Percentiles rank a stretch among this genome's conserved stretches.
These are phyloP conservation scores for Trypanosoma boissoni DNA, from an alignment of 208 protist species.

Conservation along the genomic window DNA sequence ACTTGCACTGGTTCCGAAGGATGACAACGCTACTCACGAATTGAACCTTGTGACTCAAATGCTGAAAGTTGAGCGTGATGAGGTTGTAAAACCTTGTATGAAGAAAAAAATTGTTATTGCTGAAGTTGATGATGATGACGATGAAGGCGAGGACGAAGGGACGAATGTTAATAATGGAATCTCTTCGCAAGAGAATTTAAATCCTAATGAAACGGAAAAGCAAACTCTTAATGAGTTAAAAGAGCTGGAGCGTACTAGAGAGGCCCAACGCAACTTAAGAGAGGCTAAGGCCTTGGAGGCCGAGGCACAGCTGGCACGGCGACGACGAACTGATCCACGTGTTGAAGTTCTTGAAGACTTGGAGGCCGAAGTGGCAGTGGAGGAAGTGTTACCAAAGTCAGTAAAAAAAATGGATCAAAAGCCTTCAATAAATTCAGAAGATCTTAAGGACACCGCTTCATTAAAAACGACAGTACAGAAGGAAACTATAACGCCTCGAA, in stretches of 20 bases:
- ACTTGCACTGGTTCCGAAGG: constrained; percentile 68
- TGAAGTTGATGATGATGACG: constrained; percentile 85
- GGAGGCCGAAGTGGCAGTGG: constrained; percentile 18
- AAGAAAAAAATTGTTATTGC: constrained; percentile 84
- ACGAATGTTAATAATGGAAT: constrained; percentile 7
- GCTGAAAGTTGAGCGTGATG: constrained; percentile 56
- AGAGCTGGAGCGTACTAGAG: constrained; percentile 33
- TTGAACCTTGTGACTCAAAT: constrained; percentile 73
- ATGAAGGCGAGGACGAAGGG: constrained; percentile 25
- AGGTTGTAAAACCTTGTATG: constrained; percentile 7
- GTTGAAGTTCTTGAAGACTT: constrained; percentile 79
- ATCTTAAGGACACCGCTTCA: not conserved
- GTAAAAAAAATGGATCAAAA: not conserved
- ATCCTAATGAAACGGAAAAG: constrained; percentile 21
- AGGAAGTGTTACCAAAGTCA: not conserved
- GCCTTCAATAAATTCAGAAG: not conserved
- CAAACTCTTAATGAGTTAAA: constrained; percentile 43
- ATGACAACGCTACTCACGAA: constrained; percentile 64
- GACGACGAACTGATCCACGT: constrained; percentile 39
- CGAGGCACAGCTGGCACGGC: constrained; percentile 28
- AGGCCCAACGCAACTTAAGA: constrained; percentile 28
- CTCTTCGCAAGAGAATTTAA: too few relatives aligned
- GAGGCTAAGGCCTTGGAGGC: constrained; percentile 29
- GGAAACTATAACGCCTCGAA: constrained; percentile 3
- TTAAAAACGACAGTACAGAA: constrained; percentile 1